Percentiles rank a stretch among this genome's conserved stretches.
Conservation (phyloP, 179 eudicot species). For the Beta lomatogona region DNA sequence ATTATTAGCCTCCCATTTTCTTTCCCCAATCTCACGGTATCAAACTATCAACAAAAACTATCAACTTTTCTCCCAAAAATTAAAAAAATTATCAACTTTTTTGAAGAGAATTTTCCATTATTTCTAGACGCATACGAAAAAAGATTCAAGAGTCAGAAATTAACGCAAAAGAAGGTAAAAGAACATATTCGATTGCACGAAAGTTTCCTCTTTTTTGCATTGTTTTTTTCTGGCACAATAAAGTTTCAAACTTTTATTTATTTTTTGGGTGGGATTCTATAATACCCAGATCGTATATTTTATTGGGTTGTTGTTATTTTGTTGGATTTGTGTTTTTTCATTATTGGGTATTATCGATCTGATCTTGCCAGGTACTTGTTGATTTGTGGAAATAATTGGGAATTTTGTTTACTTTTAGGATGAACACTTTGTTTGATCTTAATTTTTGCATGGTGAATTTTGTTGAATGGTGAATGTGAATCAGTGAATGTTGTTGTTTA, state of each 20-base stretch:
- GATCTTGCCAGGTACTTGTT: constrained; percentile 24
- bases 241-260: constrained; percentile 22
- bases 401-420: neutral
- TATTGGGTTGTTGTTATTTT: constrained; percentile 5
- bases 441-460: constrained; percentile 20
- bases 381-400: constrained; percentile 11
- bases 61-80: neutral
- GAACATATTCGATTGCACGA: constrained; percentile 1
- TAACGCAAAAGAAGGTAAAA: constrained; percentile 9
- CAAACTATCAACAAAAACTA: neutral
- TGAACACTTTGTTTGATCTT: neutral
- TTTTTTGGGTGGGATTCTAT: neutral
- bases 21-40: constrained; percentile 8
- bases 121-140: neutral
- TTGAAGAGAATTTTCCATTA: neutral
- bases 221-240: neutral
- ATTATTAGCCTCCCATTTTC: neutral
- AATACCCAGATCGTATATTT: constrained; percentile 29
- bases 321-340: constrained; percentile 7
- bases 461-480: neutral
- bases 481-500: neutral
- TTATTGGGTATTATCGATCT: constrained; percentile 27
- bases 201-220: neutral
- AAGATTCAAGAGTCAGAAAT: neutral
- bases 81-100: neutral